Base-by-base conservation (phyloP, 2,329 filamentous ascomycete species). In the Penicillium sp. region DNA sequence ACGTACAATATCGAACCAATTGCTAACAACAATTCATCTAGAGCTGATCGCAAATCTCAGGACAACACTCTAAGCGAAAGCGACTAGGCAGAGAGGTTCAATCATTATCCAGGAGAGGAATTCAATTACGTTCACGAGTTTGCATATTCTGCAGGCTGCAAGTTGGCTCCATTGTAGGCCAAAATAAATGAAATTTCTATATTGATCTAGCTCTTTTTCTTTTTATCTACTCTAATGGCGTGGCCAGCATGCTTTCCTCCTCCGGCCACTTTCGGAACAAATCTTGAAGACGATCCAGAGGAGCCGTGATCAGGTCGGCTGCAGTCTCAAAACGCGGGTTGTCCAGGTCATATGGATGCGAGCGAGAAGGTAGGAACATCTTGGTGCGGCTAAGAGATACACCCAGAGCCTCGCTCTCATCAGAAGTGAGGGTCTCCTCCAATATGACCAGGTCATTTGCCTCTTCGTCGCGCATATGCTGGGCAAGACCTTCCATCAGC, bases 281-380 rank as follows among this genome's bases (percentile, higher is more conserved):
- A 67, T 87, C 83, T 38, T 72, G 73, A 33, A 87, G 60, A 58
- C 78, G 79, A 67, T 87, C 85, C 19, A 87, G 73, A 0, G 84
- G 84, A 15, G 84, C 82, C 0, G 81, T 72, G 68, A 87, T 60
- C 23, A 87, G 62, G 0, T 81, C 83, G 57, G 78, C 78, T 0
- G 77, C 81, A 0, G 80, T 83, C 75, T 86, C 83, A 58, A 84
- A 86, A 0, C 81, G 81, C 3, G 82, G 82, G 36, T 78, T 77
- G 59, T 83, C 77, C 0, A 80, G 80, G 2, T 79, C 76, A n/a
- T 65, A 72, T 0, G 82, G 81, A 66, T 85, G 83, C 36, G 78
- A 79, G 25, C 80, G 77, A 1, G 80, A 72, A 1, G 83, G 83
- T 1, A 81, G 78, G 63, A 86, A 82, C 27, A 71, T 69, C 71